phyloP scores from a whole-genome alignment of 2,329 filamentous ascomycete species.

The Lasiodiplodia hormozganensis region DNA sequence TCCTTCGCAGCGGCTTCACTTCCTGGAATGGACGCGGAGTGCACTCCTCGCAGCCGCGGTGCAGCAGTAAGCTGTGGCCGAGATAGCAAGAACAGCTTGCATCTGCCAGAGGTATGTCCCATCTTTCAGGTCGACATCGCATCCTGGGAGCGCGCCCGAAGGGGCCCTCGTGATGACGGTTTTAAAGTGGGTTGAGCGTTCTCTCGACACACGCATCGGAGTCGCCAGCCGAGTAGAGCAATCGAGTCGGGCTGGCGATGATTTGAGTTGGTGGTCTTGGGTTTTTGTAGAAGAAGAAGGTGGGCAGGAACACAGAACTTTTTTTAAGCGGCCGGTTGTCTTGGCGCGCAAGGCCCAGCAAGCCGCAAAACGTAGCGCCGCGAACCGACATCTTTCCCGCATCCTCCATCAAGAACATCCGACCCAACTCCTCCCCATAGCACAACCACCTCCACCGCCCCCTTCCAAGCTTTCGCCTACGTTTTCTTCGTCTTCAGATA shows the following conservation, averaged over 20 bases:
- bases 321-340: constrained; percentile 27
- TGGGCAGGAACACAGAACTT: constrained; percentile 27
- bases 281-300: constrained; percentile 50
- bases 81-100: not conserved
- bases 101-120: constrained; percentile 56
- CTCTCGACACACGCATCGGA: constrained; percentile 77
- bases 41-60: not conserved
- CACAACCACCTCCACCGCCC: constrained; percentile 19
- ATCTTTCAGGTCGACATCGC: constrained; percentile 71
- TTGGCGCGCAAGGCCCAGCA: constrained; percentile 27
- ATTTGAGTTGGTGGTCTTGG: constrained; percentile 78
- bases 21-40: not conserved
- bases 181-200: constrained; percentile 72
- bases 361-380: constrained; percentile 27
- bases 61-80: not conserved
- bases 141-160: constrained; percentile 67
- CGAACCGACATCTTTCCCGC: constrained; percentile 30
- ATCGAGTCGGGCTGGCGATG: constrained; percentile 66
- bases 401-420: constrained; percentile 28
- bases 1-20: not conserved
- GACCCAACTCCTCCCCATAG: constrained; percentile 17
- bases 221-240: constrained; percentile 69
- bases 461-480: not conserved
- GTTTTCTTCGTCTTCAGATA: constrained; percentile 7
- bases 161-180: constrained; percentile 79